phyloP scores from a whole-genome alignment of 371 early-diverging fungal species.

The Parasitella parasitica region DNA sequence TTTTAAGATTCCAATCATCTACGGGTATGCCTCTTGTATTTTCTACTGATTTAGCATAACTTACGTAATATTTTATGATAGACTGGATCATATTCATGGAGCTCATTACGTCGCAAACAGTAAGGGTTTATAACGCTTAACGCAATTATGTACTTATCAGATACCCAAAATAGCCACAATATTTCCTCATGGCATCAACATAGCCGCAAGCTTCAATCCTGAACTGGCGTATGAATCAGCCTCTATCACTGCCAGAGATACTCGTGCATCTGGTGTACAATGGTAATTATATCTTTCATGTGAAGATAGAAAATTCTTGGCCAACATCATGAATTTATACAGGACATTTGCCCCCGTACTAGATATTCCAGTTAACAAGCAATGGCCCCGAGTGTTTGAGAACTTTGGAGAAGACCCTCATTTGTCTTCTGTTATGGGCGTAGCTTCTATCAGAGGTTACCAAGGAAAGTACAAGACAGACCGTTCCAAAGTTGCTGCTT shows the following conservation, averaged over 20 bases:
- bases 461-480: slow-evolving; percentile 67
- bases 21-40: slow-evolving; percentile 36
- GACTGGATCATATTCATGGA: slow-evolving; percentile 68
- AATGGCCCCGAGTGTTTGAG: slow-evolving; percentile 72
- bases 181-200: slow-evolving; percentile 54
- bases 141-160: too few species aligned
- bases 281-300: slow-evolving; percentile 16
- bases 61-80: slow-evolving; percentile 3
- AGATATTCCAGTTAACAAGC: slow-evolving; percentile 64
- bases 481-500: slow-evolving; percentile 53
- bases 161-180: slow-evolving; percentile 42
- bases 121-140: too few species aligned
- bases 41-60: neutral
- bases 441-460: slow-evolving; percentile 55
- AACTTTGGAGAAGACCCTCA: slow-evolving; percentile 61
- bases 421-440: slow-evolving; percentile 55
- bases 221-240: slow-evolving; percentile 48
- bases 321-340: slow-evolving; percentile 12
- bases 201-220: slow-evolving; percentile 56
- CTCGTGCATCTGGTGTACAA: slow-evolving; percentile 42
- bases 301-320: neutral
- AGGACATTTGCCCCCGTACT: slow-evolving; percentile 71
- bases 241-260: slow-evolving; percentile 49
- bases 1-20: slow-evolving; percentile 39
- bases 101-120: slow-evolving; percentile 62